phyloP scores from a whole-genome alignment of 352 stramenopile genomes.

The Peronospora belbahrii region DNA sequence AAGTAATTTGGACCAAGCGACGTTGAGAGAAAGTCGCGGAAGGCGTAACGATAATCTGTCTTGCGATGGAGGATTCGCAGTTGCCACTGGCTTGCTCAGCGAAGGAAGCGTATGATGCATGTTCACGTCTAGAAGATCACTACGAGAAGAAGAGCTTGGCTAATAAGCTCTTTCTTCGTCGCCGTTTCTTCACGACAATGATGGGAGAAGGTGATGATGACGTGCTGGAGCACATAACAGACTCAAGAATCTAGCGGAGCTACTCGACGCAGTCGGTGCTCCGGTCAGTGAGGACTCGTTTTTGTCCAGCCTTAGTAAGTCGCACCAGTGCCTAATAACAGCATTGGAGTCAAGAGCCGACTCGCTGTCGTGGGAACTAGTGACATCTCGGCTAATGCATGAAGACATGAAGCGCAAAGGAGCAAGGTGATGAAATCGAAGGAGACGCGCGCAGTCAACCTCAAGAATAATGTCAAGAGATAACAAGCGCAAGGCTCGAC shows the following conservation, averaged over 20 bases:
- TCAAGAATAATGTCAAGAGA: background rate
- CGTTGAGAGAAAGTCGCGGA: no score
- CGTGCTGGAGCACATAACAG: slow-evolving; percentile 9
- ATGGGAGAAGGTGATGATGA: slow-evolving; percentile 17
- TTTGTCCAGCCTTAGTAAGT: slow-evolving; percentile 14
- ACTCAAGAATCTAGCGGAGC: slow-evolving; percentile 10
- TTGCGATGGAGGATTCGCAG: slow-evolving; percentile 17
- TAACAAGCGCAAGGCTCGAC: background rate
- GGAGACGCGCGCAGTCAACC: background rate
- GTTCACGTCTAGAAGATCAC: slow-evolving; percentile 13
- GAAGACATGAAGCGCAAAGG: slow-evolving; percentile 3
- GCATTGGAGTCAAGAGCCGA: slow-evolving; percentile 14
- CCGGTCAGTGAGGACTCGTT: slow-evolving; percentile 8
- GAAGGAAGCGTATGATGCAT: slow-evolving; percentile 4
- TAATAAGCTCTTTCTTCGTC: background rate
- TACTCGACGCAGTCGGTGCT: slow-evolving; percentile 8
- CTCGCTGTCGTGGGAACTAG: slow-evolving; percentile 7
- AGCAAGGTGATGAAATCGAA: background rate
- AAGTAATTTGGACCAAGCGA: slow-evolving; percentile 6
- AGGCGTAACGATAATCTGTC: no score
- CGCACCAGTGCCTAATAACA: slow-evolving; percentile 20
- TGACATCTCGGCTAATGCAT: background rate
- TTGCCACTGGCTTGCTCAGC: slow-evolving; percentile 13
- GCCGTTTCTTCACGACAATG: slow-evolving; percentile 16
- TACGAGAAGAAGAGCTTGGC: slow-evolving; percentile 16